Conservation (phyloP, 768 basidiomycete genomes). For the Trametes coccinea region DNA sequence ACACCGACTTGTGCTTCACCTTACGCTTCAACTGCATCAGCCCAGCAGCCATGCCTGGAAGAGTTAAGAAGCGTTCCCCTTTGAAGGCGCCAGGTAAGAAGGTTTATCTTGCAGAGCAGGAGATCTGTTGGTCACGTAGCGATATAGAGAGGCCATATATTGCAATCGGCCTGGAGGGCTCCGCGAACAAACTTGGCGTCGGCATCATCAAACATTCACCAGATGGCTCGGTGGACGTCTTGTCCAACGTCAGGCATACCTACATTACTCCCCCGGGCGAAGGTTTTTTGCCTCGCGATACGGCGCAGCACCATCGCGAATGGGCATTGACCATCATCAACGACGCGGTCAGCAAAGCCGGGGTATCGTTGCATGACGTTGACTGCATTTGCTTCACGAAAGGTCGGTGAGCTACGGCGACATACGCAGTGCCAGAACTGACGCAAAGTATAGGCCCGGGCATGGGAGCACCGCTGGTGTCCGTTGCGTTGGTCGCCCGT, state of each 20-base stretch:
- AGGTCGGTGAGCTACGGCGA: slow-evolving; percentile 48
- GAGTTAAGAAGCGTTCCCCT: slow-evolving; percentile 28
- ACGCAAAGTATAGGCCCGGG: slow-evolving; percentile 75
- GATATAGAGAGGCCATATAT: slow-evolving; percentile 65
- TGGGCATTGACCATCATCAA: slow-evolving; percentile 86
- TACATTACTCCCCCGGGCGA: slow-evolving; percentile 98
- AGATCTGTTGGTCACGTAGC: neutral
- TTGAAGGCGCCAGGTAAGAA: slow-evolving; percentile 36
- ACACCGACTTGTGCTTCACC: neutral
- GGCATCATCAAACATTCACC: slow-evolving; percentile 85
- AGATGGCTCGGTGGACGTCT: slow-evolving; percentile 70
- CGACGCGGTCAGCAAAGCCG: slow-evolving; percentile 69
- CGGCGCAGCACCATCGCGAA: slow-evolving; percentile 92
- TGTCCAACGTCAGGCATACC: slow-evolving; percentile 96
- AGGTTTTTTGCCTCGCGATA: slow-evolving; percentile 95
- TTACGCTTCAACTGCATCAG: neutral
- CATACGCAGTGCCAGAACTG: neutral
- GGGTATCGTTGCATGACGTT: slow-evolving; percentile 70
- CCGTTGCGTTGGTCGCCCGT: slow-evolving; percentile 90
- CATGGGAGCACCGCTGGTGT: slow-evolving; percentile 97
- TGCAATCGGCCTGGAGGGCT: slow-evolving; percentile 96
- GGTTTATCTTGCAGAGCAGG: neutral
- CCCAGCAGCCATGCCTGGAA: slow-evolving; percentile 23
- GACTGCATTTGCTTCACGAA: slow-evolving; percentile 98
- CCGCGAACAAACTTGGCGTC: slow-evolving; percentile 96